Percentiles rank a stretch among this genome's conserved stretches.
Conservation (phyloP, 306 rosid genomes). For the Dryas octopetala region DNA sequence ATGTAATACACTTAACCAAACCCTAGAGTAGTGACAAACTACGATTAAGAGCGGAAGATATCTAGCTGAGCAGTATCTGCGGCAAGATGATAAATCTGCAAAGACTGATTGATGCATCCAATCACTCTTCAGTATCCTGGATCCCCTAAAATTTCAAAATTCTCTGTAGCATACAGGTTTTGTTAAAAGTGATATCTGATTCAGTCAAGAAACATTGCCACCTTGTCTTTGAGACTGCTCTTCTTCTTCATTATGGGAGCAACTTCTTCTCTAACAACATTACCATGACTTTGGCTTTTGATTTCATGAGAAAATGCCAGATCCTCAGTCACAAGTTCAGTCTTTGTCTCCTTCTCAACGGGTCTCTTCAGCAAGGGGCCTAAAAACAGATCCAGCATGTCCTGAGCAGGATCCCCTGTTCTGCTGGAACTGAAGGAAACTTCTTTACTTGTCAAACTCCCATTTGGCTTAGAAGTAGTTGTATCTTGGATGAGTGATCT, state of each 20-base stretch:
- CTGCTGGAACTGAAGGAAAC: constrained; percentile 20
- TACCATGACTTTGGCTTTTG: constrained; percentile 33
- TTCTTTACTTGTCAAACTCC: constrained; percentile 33
- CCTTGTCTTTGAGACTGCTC: constrained; percentile 66
- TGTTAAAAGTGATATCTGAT: constrained; percentile 18
- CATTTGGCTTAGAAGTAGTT: constrained; percentile 29
- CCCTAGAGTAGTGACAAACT: not conserved
- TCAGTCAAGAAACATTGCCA: constrained; percentile 58
- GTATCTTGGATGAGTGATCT: constrained; percentile 25
- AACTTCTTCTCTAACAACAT: constrained; percentile 36
- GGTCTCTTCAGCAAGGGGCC: constrained; percentile 72
- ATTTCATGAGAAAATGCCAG: constrained; percentile 32
- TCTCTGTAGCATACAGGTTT: not conserved
- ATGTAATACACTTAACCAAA: not conserved
- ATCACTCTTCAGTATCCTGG: not conserved
- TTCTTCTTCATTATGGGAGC: constrained; percentile 51
- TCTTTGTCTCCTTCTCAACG: constrained; percentile 38
- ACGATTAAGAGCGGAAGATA: not conserved
- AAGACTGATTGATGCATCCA: not conserved
- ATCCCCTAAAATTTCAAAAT: not conserved
- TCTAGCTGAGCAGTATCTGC: not conserved
- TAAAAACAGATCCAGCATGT: constrained; percentile 74
- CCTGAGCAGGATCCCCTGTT: constrained; percentile 69
- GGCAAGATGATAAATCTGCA: not conserved
- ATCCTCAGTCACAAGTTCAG: constrained; percentile 29